Evolutionary conservation across 2,329 filamentous ascomycete genomes (phyloP), one percentile per base, ranked within the genome.

Genomic region (Arthrobotrys musiformis): DNA sequence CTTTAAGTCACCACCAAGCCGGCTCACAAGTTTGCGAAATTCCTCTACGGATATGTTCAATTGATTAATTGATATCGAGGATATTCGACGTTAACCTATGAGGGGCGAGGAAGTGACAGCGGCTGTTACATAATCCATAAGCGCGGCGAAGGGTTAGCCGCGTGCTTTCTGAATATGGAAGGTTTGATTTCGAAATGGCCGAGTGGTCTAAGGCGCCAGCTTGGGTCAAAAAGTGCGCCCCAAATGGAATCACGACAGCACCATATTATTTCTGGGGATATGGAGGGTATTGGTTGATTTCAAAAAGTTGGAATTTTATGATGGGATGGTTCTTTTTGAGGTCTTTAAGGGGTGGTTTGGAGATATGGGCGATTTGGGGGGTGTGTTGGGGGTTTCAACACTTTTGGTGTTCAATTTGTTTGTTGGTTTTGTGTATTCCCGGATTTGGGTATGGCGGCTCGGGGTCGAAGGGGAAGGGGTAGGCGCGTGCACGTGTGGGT

Each of bases 151-250:
- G 15, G 33, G 8, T 24, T 35, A 56, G 22, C 11, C 22, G 54
- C 33, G 17, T 0, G 11, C 7, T n/a, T n/a, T 44, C 37, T 11
- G 13, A 8, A 68, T 68, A 46, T 24, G 64, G 64, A 2, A 68
- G 3, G 24, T 24, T 42, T 68, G 11, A 9, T 4, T n/a, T 15
- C 24, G 28, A 48, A 26, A 68, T 68, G 64, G 64, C 64, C 52
- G 64, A 68, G 50, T 68, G 64, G 64, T 68, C 33, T 19, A 60
- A 60, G 64, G 52, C 64, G 64, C 48, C 15, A 68, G 35, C 1
- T 35, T 8, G n/a, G n/a, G n/a, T n/a, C n/a, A n/a, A n/a, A n/a
- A n/a, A n/a, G n/a, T n/a, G 22, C 62, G 33, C 62, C 46, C 46
- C 19, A 54, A 67, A 15, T 30, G 40, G 19, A 48, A 48, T 37